phyloP scores from a whole-genome alignment of 352 stramenopile genomes.

The Phytophthora pseudosyringae region DNA sequence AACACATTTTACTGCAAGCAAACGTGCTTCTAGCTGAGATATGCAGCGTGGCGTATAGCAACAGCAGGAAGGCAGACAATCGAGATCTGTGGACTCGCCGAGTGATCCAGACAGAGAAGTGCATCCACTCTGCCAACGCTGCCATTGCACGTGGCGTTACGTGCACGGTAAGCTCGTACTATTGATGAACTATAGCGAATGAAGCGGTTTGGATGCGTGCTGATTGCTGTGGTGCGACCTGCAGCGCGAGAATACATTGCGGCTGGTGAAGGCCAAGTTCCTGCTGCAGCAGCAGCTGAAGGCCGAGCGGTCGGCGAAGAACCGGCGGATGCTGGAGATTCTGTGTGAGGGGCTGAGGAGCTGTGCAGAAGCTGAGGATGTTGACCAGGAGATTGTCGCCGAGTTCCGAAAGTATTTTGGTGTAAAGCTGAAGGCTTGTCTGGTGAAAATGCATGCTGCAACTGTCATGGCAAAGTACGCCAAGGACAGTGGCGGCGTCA shows the following conservation, averaged over 20 bases:
- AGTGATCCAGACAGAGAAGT: slow-evolving; percentile 54
- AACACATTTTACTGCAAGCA: slow-evolving; percentile 35
- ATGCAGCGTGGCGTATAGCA: slow-evolving; percentile 50
- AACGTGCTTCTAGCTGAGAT: slow-evolving; percentile 69
- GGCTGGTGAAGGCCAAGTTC: slow-evolving; percentile 65
- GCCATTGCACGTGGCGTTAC: slow-evolving; percentile 21
- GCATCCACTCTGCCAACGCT: slow-evolving; percentile 37
- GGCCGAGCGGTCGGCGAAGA: slow-evolving; percentile 38
- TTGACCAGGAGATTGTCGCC: background rate
- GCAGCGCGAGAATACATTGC: slow-evolving; percentile 50
- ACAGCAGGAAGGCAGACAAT: slow-evolving; percentile 47
- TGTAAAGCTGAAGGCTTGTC: slow-evolving; percentile 51
- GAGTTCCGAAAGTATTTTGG: slow-evolving; percentile 61
- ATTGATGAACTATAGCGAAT: background rate
- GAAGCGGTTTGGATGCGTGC: background rate
- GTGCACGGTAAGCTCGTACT: slow-evolving; percentile 22
- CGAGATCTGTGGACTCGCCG: slow-evolving; percentile 60
- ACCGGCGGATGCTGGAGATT: slow-evolving; percentile 49
- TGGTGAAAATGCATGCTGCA: slow-evolving; percentile 60
- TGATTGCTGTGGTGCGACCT: slow-evolving; percentile 11
- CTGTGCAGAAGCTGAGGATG: slow-evolving; percentile 33
- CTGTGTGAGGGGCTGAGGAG: slow-evolving; percentile 53
- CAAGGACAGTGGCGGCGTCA: slow-evolving; percentile 12
- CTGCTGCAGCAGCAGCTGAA: slow-evolving; percentile 58
- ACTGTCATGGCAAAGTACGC: slow-evolving; percentile 41